phyloP scores from a whole-genome alignment of 495 filamentous ascomycete genomes.

The Hypoxylon subgilvum region DNA sequence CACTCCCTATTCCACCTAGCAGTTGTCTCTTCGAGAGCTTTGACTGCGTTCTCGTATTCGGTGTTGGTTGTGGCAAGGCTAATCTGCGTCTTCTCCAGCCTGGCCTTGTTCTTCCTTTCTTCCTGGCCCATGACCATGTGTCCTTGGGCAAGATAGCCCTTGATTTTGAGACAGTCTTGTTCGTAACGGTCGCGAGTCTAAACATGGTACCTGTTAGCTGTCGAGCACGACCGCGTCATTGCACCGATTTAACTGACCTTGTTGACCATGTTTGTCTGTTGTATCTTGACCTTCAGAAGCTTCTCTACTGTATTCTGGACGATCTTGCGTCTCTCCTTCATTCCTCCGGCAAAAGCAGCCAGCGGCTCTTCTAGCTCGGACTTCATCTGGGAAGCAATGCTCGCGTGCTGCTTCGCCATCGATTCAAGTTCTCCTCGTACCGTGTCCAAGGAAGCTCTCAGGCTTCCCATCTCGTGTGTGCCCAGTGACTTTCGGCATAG shows the following conservation, averaged over 20 bases:
- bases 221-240: not conserved
- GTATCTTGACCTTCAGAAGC: conserved; percentile 86
- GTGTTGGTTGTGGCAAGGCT: conserved; percentile 86
- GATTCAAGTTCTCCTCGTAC: conserved; percentile 91
- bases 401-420: conserved; percentile 90
- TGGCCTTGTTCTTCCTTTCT: conserved; percentile 98
- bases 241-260: conserved; percentile 63
- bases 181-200: conserved; percentile 92
- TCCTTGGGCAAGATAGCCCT: conserved; percentile 96
- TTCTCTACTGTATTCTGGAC: conserved; percentile 93
- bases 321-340: conserved; percentile 96
- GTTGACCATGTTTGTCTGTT: conserved; percentile 89
- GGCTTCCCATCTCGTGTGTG: conserved; percentile 83
- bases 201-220: conserved; percentile 36
- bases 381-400: conserved; percentile 92
- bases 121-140: conserved; percentile 99
- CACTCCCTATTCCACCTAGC: conserved; percentile 96
- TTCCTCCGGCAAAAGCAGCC: conserved; percentile 85
- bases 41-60: conserved; percentile 92
- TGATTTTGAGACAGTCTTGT: conserved; percentile 96
- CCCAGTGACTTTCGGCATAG: conserved; percentile 89
- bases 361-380: conserved; percentile 95
- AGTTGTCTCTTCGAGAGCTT: conserved; percentile 94
- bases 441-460: conserved; percentile 82
- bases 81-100: conserved; percentile 97